Conservation (phyloP, 176 grass and related monocot species). For the Sorghum bicolor region Sorghum_bicolor_NCBIv3 NC_012876.2:61114001-61114500, state of each 20-base stretch:
- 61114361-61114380: background rate
- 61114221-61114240: background rate
- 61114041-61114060: background rate
- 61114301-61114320: background rate
- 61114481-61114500: too few species aligned
- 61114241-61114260: background rate
- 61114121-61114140: too few species aligned
- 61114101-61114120: background rate
- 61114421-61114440: background rate
- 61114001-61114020: background rate
- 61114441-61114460: background rate
- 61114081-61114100: background rate
- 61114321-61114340: background rate
- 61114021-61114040: background rate
- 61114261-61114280: background rate
- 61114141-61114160: too few species aligned
- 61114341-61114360: background rate
- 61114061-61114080: background rate
- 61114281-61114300: background rate
- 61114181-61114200: too few species aligned
- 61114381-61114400: background rate
- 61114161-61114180: too few species aligned
- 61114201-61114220: too few species aligned
- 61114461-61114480: too few species aligned
- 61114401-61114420: background rate